Conservation (phyloP, 176 grass and related monocot species). For the sorghum (Sorghum bicolor) region DNA sequence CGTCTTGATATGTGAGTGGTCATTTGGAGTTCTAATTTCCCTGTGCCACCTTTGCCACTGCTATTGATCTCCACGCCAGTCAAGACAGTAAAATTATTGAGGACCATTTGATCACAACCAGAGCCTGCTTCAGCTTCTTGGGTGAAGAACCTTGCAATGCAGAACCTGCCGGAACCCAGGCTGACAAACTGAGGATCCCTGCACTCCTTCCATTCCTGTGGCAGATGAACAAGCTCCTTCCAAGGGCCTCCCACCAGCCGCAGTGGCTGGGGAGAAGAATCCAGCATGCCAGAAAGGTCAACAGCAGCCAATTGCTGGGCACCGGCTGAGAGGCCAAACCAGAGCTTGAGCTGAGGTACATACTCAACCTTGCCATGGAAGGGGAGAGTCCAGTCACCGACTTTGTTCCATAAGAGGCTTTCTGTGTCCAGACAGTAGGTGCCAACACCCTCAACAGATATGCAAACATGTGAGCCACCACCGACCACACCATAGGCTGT, state of each 20-base stretch:
- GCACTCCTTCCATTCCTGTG: not conserved
- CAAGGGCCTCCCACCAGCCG: not conserved
- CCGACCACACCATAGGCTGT: not conserved
- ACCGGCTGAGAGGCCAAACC: not conserved
- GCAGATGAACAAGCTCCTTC: not conserved
- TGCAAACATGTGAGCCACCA: not conserved
- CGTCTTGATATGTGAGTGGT: too few relatives aligned
- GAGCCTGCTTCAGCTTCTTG: not conserved
- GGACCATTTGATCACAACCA: not conserved
- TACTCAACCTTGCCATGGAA: not conserved
- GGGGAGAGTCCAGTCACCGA: not conserved
- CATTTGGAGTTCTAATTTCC: too few relatives aligned
- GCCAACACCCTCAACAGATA: not conserved
- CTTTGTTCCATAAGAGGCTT: not conserved
- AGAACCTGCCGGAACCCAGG: not conserved
- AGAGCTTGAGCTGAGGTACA: not conserved
- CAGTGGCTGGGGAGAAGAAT: not conserved
- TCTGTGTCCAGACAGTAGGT: constrained; percentile 10
- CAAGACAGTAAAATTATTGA: not conserved
- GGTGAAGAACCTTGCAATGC: not conserved
- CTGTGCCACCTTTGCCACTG: too few relatives aligned
- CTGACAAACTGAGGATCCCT: not conserved
- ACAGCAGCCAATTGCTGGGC: not conserved
- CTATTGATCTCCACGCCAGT: not conserved
- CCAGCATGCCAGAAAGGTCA: not conserved